Percentiles rank a stretch among this genome's conserved stretches.
Evolutionary conservation across 2,329 filamentous ascomycete genomes (phyloP).

Genomic region (Periconia macrospinosa): DNA sequence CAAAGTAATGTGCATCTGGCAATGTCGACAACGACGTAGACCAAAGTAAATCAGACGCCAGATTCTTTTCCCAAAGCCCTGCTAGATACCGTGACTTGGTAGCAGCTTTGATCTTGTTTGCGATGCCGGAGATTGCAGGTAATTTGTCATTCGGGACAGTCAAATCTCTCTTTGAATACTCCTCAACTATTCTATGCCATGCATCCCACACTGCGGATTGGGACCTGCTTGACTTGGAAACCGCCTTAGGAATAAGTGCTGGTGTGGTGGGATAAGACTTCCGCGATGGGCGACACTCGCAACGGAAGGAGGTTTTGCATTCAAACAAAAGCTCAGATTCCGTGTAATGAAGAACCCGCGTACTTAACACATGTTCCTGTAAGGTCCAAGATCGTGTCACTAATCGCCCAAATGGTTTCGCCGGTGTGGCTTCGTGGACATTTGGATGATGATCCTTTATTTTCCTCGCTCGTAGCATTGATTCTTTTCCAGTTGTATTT

Average conservation of each 20-base stretch:
- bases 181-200: slow-evolving; percentile 36
- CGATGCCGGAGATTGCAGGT: slow-evolving; percentile 39
- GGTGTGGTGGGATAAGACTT: slow-evolving; percentile 32
- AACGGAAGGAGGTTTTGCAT: slow-evolving; percentile 35
- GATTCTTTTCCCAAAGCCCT: slow-evolving; percentile 36
- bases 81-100: slow-evolving; percentile 35
- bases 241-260: slow-evolving; percentile 34
- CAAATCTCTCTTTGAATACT: slow-evolving; percentile 30
- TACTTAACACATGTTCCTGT: slow-evolving; percentile 37
- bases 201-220: slow-evolving; percentile 23
- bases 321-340: slow-evolving; percentile 38
- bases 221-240: slow-evolving; percentile 22
- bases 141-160: slow-evolving; percentile 33
- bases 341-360: slow-evolving; percentile 37
- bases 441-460: slow-evolving; percentile 33
- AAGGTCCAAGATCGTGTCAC: slow-evolving; percentile 34
- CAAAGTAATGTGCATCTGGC: slow-evolving; percentile 7
- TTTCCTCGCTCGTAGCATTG: slow-evolving; percentile 27
- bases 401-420: slow-evolving; percentile 27
- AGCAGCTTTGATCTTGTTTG: slow-evolving; percentile 31
- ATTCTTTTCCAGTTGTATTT: slow-evolving; percentile 27
- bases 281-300: slow-evolving; percentile 34
- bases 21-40: slow-evolving; percentile 9
- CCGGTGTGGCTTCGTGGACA: slow-evolving; percentile 20
- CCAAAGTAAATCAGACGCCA: slow-evolving; percentile 37